phyloP scores from a whole-genome alignment of 169 alveolate genomes.

The Cryptosporidium baileyi region DNA sequence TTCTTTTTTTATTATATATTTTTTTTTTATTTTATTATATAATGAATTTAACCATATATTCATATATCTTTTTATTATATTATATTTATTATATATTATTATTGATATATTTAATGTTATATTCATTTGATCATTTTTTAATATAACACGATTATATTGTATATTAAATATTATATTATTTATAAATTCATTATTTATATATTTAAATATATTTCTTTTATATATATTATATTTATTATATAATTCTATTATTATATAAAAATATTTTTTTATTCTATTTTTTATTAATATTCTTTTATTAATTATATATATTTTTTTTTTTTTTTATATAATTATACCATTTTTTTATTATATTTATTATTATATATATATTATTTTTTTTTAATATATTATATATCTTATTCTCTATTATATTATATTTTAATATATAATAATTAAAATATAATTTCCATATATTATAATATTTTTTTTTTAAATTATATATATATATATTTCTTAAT shows the following conservation, averaged over 20 bases:
- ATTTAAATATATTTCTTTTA: background rate
- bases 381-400: background rate
- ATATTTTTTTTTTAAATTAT: background rate
- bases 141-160: slow-evolving; percentile 15
- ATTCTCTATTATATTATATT: background rate
- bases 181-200: background rate
- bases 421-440: background rate
- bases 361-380: background rate
- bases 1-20: background rate
- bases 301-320: background rate
- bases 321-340: background rate
- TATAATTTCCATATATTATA: background rate
- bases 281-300: background rate
- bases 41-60: slow-evolving; percentile 4
- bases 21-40: background rate
- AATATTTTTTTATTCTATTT: background rate
- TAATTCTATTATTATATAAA: background rate
- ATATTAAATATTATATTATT: slow-evolving; percentile 6
- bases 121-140: background rate
- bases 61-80: background rate
- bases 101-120: slow-evolving; percentile 5
- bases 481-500: background rate
- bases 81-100: background rate
- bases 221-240: background rate
- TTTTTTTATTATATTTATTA: background rate